phyloP scores from a whole-genome alignment of 140 eudicot genomes.

The Erigeron philadelphicus region DNA sequence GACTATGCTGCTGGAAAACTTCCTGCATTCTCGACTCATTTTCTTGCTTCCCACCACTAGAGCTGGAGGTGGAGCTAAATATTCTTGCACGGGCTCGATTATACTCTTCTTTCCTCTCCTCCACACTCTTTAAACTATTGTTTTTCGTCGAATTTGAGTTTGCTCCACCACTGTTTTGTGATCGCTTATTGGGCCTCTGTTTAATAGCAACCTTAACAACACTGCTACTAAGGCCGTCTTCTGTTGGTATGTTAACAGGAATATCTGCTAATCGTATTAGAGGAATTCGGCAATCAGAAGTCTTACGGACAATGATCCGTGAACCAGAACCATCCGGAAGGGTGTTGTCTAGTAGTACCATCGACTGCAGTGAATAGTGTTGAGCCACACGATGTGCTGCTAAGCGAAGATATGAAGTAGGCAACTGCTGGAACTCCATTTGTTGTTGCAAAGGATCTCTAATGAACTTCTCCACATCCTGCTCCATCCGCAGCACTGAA shows the following conservation, averaged over 20 bases:
- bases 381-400: conserved; percentile 99
- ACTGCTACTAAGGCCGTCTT: conserved; percentile 42
- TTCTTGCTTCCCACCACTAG: conserved; percentile 49
- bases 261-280: conserved; percentile 82
- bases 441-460: conserved; percentile 88
- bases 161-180: conserved; percentile 34
- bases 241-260: conserved; percentile 78
- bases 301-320: conserved; percentile 76
- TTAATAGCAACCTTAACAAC: conserved; percentile 80
- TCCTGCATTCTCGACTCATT: conserved; percentile 52
- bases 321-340: conserved; percentile 86
- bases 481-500: conserved; percentile 94
- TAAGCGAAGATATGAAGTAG: conserved; percentile 86
- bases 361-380: conserved; percentile 90
- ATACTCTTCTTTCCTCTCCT: conserved; percentile 96
- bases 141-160: conserved; percentile 45
- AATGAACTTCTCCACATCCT: conserved; percentile 85
- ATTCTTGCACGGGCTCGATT: conserved; percentile 94
- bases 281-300: conserved; percentile 67
- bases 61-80: conserved; percentile 73
- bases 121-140: conserved; percentile 83
- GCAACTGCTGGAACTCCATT: conserved; percentile 95
- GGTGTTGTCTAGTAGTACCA: conserved; percentile 80
- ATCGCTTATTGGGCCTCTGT: conserved; percentile 80
- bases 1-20: conserved; percentile 53